Percentiles rank a stretch among this genome's conserved stretches.
Evolutionary conservation across 2,329 filamentous ascomycete genomes (phyloP).

Genomic region (Cercospora berteroae): DNA sequence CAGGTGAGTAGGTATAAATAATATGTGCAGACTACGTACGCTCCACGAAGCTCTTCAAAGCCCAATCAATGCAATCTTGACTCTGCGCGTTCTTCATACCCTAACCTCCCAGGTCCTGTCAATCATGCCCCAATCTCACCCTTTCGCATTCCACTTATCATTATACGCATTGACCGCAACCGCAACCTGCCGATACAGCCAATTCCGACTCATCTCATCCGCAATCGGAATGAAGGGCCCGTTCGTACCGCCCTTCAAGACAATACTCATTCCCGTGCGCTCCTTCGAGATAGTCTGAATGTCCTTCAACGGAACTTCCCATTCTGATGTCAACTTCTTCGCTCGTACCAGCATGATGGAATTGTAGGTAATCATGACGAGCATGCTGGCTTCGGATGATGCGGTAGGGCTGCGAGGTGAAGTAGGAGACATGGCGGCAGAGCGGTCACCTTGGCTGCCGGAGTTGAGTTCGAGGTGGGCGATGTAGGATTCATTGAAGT

Average conservation of each 20-base stretch:
- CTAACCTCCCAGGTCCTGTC: not conserved
- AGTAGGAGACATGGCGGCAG: conserved; percentile 16
- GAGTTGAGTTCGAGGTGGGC: conserved; percentile 78
- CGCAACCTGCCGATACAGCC: conserved; percentile 65
- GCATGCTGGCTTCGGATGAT: conserved; percentile 54
- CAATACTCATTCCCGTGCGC: conserved; percentile 85
- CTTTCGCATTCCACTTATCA: conserved; percentile 64
- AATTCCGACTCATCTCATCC: conserved; percentile 74
- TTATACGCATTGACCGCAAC: conserved; percentile 67
- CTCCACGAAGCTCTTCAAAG: not conserved
- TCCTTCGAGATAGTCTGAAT: conserved; percentile 97
- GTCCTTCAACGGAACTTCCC: conserved; percentile 94
- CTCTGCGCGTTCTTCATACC: not conserved
- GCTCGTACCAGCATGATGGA: conserved; percentile 88
- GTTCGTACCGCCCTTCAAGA: conserved; percentile 83
- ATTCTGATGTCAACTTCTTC: conserved; percentile 81
- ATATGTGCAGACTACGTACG: not conserved
- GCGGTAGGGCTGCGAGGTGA: conserved; percentile 14
- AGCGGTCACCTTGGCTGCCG: conserved; percentile 64
- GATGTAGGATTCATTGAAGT: conserved; percentile 97
- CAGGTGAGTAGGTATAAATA: not conserved
- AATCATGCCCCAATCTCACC: conserved; percentile 29
- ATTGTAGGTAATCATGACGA: conserved; percentile 61
- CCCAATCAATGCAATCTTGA: not conserved
- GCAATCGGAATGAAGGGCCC: conserved; percentile 91